Evolutionary conservation across 139 green algal species (phyloP), one percentile per base, ranked within the genome.

Genomic region (Chlorella sp.): DNA sequence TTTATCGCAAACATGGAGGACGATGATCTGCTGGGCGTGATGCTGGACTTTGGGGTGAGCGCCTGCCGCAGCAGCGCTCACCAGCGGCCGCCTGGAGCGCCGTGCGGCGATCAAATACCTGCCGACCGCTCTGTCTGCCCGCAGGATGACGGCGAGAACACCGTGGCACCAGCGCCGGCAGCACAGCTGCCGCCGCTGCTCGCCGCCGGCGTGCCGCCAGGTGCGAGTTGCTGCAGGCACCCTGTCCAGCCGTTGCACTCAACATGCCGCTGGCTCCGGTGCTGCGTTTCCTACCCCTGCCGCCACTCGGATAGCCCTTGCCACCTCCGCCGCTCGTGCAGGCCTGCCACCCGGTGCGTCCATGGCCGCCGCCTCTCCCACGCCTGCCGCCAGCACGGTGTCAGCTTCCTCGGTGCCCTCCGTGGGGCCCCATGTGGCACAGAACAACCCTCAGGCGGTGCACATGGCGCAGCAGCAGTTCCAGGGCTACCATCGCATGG

Each of bases 31-130:
- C 76, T 82, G 28, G 56, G 48, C 3, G 56, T 26, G 38, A 82
- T 82, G 76, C 40, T 82, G 76, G 76, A 82, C 38, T 82, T 82
- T 82, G 76, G 32, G 60, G 76, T 82, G 56, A 8, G 54, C 9
- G 0, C 0, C 28, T n/a, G 64, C 32, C 34, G 64, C 64, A 41
- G 64, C 16, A 20, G 1, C 60, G 26, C 26, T 24, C n/a, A 24
- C 64, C 32, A 17, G 64, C 32, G 28, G 64, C 32, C 3, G 64
- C 64, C 64, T 20, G 32, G 64, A 20, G 28, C 3, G 32, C 64
- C 32, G 32, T 41, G 32, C n/a, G 6, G 64, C 64, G 4, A 38
- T 38, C 32, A 7, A 20, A 11, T 6, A 34, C 14, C 14, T 70
- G 24, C 60, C 60, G 34, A 13, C 22, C 24, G 1, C 22, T 8